Conservation (phyloP, 1,284 basidiomycete species). For the Heterobasidion parviporum region DNA sequence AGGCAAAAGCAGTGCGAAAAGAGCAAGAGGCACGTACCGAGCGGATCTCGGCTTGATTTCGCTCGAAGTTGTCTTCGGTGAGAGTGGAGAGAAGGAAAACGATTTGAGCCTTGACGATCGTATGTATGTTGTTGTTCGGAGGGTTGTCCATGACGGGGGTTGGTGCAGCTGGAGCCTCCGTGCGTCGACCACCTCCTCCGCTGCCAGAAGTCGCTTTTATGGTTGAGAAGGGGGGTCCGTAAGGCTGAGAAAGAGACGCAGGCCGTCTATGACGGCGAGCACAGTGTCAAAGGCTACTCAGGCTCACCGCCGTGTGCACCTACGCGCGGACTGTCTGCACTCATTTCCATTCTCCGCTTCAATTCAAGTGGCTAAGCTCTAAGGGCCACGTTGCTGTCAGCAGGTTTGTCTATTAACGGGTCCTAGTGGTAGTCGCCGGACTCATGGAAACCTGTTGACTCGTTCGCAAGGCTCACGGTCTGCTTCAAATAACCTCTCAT, state of each 20-base stretch:
- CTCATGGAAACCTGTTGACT: no score
- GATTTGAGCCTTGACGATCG: constrained; percentile 85
- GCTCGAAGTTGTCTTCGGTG: constrained; percentile 91
- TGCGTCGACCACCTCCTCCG: constrained; percentile 64
- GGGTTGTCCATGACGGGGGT: constrained; percentile 56
- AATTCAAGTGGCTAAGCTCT: background rate
- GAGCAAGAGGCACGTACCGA: constrained; percentile 51
- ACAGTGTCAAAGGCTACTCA: constrained; percentile 9
- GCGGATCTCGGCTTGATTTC: constrained; percentile 86
- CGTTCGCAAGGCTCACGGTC: no score
- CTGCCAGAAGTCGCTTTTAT: constrained; percentile 69
- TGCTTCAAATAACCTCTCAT: no score
- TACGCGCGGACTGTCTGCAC: background rate
- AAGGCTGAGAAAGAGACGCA: constrained; percentile 24
- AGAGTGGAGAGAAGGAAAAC: constrained; percentile 90
- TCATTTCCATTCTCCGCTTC: background rate
- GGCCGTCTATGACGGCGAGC: constrained; percentile 25
- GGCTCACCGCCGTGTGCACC: background rate
- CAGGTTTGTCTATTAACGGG: no score
- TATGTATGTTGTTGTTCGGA: constrained; percentile 51
- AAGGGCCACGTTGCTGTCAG: no score
- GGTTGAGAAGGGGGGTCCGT: constrained; percentile 14
- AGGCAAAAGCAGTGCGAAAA: background rate
- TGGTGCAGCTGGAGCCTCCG: constrained; percentile 64
- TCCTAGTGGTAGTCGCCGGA: no score